These are phyloP conservation scores for Gloeophyllum trabeum DNA, from an alignment of 768 basidiomycete genomes.

Conservation along the genomic window DNA sequence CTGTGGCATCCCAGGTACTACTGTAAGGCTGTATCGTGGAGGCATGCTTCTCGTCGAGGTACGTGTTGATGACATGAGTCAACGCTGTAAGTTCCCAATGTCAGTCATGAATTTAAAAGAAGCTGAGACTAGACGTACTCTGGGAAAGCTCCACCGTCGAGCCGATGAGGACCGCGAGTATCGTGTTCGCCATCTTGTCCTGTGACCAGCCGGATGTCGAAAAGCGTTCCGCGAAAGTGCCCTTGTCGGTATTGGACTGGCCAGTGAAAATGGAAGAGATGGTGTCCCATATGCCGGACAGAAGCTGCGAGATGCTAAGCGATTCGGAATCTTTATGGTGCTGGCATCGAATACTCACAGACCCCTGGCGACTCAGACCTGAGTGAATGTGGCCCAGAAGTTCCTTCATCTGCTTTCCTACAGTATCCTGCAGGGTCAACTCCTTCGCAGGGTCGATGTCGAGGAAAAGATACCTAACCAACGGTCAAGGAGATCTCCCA, in stretches of 20 bases:
- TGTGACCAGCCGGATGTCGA: constrained; percentile 41
- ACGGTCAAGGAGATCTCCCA: background rate
- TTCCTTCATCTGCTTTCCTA: constrained; percentile 38
- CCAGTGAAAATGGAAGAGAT: constrained; percentile 39
- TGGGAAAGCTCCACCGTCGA: constrained; percentile 60
- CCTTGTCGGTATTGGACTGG: constrained; percentile 25
- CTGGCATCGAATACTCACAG: too few species aligned
- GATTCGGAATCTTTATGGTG: too few species aligned
- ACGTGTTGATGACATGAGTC: constrained; percentile 55
- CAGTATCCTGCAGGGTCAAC: constrained; percentile 41
- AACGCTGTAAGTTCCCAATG: constrained; percentile 29
- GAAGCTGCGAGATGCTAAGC: too few species aligned
- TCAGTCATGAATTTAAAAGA: too few species aligned
- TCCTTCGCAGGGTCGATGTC: constrained; percentile 50
- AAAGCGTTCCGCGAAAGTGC: constrained; percentile 46
- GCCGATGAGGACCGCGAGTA: constrained; percentile 62
- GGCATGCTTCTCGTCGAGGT: constrained; percentile 43
- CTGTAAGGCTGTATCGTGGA: constrained; percentile 6
- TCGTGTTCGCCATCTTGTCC: constrained; percentile 55
- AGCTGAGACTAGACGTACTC: constrained; percentile 26
- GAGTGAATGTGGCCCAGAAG: constrained; percentile 52
- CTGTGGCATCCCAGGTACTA: background rate
- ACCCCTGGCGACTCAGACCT: too few species aligned
- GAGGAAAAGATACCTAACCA: constrained; percentile 63
- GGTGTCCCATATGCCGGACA: too few species aligned